Evolutionary conservation across 2,329 filamentous ascomycete species (phyloP).

Genomic region (Diaporthe amygdali): DNA sequence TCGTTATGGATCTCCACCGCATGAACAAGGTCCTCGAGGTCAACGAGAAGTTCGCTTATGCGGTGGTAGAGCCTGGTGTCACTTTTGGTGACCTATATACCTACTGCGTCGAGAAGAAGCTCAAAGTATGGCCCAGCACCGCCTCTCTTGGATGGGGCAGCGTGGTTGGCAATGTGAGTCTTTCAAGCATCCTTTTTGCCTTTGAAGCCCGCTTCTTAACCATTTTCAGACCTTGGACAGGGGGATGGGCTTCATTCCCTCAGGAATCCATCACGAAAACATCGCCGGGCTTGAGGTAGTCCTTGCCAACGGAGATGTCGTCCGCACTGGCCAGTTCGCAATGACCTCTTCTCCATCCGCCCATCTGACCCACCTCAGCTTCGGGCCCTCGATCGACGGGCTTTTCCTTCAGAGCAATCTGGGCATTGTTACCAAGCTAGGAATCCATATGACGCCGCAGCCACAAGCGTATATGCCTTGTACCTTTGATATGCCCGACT

Average conservation of each 20-base stretch:
- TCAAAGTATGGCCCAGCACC: conserved; percentile 52
- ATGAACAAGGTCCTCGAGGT: conserved; percentile 51
- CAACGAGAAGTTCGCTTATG: conserved; percentile 47
- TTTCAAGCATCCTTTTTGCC: conserved; percentile 33
- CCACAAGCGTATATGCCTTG: conserved; percentile 53
- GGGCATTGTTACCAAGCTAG: conserved; percentile 61
- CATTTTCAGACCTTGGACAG: conserved; percentile 44
- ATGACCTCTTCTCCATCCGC: conserved; percentile 46
- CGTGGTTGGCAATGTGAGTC: conserved; percentile 51
- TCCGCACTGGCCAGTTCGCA: conserved; percentile 33
- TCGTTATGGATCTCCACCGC: conserved; percentile 50
- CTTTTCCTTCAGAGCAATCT: conserved; percentile 59
- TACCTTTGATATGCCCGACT: conserved; percentile 49
- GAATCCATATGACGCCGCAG: conserved; percentile 46
- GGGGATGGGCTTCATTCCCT: conserved; percentile 45
- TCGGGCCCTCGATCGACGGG: conserved; percentile 48
- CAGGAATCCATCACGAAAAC: conserved; percentile 41
- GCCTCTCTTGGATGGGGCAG: conserved; percentile 55
- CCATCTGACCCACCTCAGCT: conserved; percentile 43
- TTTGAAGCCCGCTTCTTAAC: conserved; percentile 26
- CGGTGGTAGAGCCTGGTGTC: conserved; percentile 52
- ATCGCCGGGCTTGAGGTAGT: conserved; percentile 41
- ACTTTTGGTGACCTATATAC: conserved; percentile 50
- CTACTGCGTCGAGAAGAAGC: conserved; percentile 43
- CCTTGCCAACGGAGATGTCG: conserved; percentile 33